Evolutionary conservation across 2,329 filamentous ascomycete genomes (phyloP).

Genomic region (Lachnellula occidentalis): DNA sequence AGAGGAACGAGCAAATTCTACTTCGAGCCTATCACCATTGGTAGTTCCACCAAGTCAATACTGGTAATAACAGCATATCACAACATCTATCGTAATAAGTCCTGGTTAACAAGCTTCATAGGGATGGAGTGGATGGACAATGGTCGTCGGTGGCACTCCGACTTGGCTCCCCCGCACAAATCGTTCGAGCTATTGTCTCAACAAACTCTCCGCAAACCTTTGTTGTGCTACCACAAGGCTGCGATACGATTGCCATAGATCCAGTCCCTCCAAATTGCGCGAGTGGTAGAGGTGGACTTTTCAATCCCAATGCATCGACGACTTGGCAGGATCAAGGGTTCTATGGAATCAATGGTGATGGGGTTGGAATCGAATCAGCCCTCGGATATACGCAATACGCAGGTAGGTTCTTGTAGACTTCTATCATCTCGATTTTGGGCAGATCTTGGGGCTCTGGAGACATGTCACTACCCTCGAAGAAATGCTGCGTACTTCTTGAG

Average conservation of each 20-base stretch:
- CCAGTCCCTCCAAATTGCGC: conserved; percentile 33
- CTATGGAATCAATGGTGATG: conserved; percentile 34
- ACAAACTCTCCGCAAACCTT: conserved; percentile 35
- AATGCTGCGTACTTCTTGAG: too few species aligned
- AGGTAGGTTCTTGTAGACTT: too few species aligned
- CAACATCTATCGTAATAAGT: background rate
- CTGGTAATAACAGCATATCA: conserved; percentile 3
- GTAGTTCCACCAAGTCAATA: conserved; percentile 17
- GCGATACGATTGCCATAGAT: conserved; percentile 29
- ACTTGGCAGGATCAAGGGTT: conserved; percentile 43
- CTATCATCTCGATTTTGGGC: too few species aligned
- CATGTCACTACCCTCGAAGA: too few species aligned
- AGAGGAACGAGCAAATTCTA: background rate
- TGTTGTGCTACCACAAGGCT: conserved; percentile 30
- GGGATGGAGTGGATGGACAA: conserved; percentile 58
- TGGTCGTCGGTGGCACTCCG: conserved; percentile 65
- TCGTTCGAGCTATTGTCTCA: conserved; percentile 34
- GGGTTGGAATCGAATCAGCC: conserved; percentile 35
- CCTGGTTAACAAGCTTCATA: conserved; percentile 21
- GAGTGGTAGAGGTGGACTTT: conserved; percentile 51
- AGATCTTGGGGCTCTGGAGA: too few species aligned
- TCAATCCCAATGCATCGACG: conserved; percentile 45
- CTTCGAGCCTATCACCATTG: conserved; percentile 8
- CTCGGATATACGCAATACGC: conserved; percentile 32
- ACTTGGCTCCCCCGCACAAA: conserved; percentile 47